Evolutionary conservation across 345 rosid species (phyloP), one percentile per base, ranked within the genome.

Genomic region (Euphorbia tirucalli): DNA sequence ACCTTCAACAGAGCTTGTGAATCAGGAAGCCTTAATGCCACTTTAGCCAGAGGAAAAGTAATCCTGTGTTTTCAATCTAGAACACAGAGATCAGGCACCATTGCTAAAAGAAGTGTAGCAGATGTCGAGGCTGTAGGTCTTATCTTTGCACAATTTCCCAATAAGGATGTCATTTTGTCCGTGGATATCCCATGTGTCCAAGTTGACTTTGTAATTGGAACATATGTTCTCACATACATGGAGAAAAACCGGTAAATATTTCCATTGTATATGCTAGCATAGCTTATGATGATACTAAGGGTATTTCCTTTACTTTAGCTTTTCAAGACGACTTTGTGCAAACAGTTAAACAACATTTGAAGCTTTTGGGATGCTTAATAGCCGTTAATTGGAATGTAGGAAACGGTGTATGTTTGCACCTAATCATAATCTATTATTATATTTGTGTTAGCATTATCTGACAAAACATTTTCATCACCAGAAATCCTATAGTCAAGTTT

Each of bases 31-130:
- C 71, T 84, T 54, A 80, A 86, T 71, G 72, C 82, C 7, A 78
- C 84, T 66, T 71, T 79, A 78, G 84, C 84, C 28, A 81, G 65
- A 66, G 90, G 90, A 60, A 87, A 85, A 68, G 79, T 85, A 63
- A 66, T 85, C 52, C 70, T 87, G 18, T 85, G 88, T 72, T 83
- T 87, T 71, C 87, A 85, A 71, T 79, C 90, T 18, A 71, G 70
- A 58, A 75, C 81, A 28, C 87, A 79, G 76, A 84, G 88, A 44
- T 78, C 80, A 39, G 80, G 78, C 10, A 49, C 71, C 6, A 55
- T 44, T 61, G 88, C 88, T 25, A 48, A 71, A n/a, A 69, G 37
- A 24, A 79, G 84, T 25, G 90, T 87, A 11, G 55, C 32, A 25
- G 68, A 71, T 55, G 83, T 57, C 9, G 11, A 66, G n/a, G 90